Base-by-base conservation (phyloP, 257 asterid genomes). In the Perilla frutescens region DNA sequence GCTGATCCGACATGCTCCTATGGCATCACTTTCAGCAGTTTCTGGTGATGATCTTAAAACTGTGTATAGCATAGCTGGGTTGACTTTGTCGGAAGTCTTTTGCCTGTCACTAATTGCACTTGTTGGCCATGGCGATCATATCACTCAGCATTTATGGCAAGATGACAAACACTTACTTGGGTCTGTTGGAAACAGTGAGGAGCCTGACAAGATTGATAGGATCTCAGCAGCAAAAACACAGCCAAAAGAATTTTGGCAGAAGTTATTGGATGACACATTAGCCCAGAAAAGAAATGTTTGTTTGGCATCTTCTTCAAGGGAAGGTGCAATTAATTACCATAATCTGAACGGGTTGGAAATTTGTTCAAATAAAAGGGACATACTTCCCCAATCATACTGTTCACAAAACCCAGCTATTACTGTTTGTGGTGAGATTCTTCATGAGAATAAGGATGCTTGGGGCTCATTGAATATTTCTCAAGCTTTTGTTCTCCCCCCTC, bases 31-130 rank as follows among this genome's bases (percentile, higher is more conserved):
- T 72, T 76, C 76, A 67, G 71, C 83, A 62, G 78, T 66, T 67
- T 83, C 87, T 72, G 68, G 81, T 10, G 72, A 75, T 51, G 77
- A 72, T 53, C 66, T 61, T 72, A 84, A 77, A 53, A 78, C 67
- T 70, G 80, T 78, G 50, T 75, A 80, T 50, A 75, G 80, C 70
- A 51, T 84, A 58, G 86, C 82, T 76, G 96, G 96, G 68, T 82
- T 95, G 81, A 92, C 96, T 71, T 84, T 95, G 84, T 91, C 97
- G 6, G 99, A 95, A 85, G 87, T 75, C 81, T 90, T 94, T 83
- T 95, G 99, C 70, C 73, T 90, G 74, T 90, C 98, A 43, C 78
- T 92, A 79, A 79, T 81, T 13, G 97, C 97, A 66, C 96, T 92
- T 79, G 75, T 92, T 79, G 96, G 96, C 62, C 62, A 84, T 61